Conservation (phyloP, 306 rosid species). For the Vigna hirtella region DNA sequence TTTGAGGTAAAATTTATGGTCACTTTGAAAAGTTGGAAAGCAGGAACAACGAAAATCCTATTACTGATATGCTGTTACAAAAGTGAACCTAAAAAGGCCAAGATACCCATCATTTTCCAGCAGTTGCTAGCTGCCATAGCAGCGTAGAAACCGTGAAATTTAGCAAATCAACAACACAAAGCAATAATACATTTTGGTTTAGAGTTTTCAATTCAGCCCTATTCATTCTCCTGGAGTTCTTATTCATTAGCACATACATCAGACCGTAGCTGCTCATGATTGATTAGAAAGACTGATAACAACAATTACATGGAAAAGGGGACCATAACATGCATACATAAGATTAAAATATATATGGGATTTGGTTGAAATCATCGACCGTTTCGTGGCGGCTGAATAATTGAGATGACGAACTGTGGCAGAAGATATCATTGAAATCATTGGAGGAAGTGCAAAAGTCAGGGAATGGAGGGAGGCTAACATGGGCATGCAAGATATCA, state of each 20-base stretch:
- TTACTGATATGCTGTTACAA: constrained; percentile 22
- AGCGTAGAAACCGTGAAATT: constrained; percentile 39
- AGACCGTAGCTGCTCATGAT: constrained; percentile 24
- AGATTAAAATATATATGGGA: constrained; percentile 62
- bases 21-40: constrained; percentile 13
- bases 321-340: constrained; percentile 2
- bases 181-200: constrained; percentile 29
- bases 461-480: constrained; percentile 52
- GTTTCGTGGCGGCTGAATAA: constrained; percentile 53
- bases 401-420: constrained; percentile 53
- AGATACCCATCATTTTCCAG: constrained; percentile 43
- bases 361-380: constrained; percentile 60
- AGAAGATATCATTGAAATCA: constrained; percentile 58
- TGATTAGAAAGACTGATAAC: constrained; percentile 17
- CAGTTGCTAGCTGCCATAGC: constrained; percentile 26
- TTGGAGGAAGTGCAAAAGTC: constrained; percentile 54
- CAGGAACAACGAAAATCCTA: constrained; percentile 27
- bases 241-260: constrained; percentile 43
- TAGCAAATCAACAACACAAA: constrained; percentile 29
- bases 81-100: constrained; percentile 34
- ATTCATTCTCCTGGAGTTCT: constrained; percentile 22
- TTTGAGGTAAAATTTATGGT: constrained; percentile 11
- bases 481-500: constrained; percentile 43
- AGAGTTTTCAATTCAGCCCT: constrained; percentile 10
- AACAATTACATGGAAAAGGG: constrained; percentile 29